A percentile compares a stretch with the other conserved stretches of the same genome.
Conservation (phyloP, 768 basidiomycete species). For the Suillus tomentosus region DNA sequence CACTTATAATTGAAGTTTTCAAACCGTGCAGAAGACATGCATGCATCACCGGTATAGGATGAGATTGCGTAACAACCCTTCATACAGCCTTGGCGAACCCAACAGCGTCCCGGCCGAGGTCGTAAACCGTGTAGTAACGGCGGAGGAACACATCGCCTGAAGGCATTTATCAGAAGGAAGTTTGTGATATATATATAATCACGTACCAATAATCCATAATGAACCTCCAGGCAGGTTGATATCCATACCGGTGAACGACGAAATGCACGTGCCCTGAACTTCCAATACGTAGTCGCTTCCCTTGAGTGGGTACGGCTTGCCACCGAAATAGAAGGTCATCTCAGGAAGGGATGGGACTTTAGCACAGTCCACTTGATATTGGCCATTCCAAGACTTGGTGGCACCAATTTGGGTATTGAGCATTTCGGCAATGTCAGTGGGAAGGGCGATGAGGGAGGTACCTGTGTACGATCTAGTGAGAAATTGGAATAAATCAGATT, state of each 20-base stretch:
- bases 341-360: conserved; percentile 85
- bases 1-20: background rate
- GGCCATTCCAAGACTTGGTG: conserved; percentile 93
- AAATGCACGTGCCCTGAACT: conserved; percentile 91
- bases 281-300: conserved; percentile 89
- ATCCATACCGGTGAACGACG: conserved; percentile 89
- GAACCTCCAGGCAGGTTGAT: conserved; percentile 78
- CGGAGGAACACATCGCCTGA: conserved; percentile 89
- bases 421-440: conserved; percentile 96
- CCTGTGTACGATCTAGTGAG: conserved; percentile 43
- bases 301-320: conserved; percentile 76
- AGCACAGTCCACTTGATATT: conserved; percentile 88
- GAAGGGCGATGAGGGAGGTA: conserved; percentile 92
- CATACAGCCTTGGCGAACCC: conserved; percentile 69
- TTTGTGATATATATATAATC: background rate
- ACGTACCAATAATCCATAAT: conserved; percentile 89
- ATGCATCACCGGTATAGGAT: background rate
- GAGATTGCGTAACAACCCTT: conserved; percentile 12
- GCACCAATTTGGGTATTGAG: conserved; percentile 95
- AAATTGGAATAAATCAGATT: background rate
- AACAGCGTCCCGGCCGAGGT: conserved; percentile 74
- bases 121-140: conserved; percentile 91
- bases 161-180: conserved; percentile 11
- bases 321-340: conserved; percentile 80
- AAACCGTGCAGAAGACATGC: background rate